phyloP scores from a whole-genome alignment of 371 early-diverging fungal genomes.

The Circinella umbellata region DNA sequence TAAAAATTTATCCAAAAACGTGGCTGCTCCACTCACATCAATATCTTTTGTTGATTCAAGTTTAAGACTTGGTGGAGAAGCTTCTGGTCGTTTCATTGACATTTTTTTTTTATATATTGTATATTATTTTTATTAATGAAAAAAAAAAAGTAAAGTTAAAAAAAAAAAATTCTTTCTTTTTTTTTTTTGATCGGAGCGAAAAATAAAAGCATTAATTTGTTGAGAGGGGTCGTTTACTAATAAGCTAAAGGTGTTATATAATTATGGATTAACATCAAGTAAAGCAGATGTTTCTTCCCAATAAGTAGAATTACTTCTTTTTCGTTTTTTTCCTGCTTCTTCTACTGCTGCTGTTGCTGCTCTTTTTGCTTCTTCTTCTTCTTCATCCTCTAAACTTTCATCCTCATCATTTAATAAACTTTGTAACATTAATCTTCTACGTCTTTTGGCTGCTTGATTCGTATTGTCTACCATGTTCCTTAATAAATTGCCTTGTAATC shows the following conservation, averaged over 20 bases:
- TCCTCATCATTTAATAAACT: constrained; percentile 44
- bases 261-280: constrained; percentile 19
- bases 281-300: constrained; percentile 18
- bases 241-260: background rate
- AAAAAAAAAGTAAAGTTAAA: background rate
- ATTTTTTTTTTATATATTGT: background rate
- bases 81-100: constrained; percentile 26
- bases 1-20: constrained; percentile 48
- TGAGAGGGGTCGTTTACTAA: background rate
- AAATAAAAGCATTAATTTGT: background rate
- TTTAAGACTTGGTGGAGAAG: constrained; percentile 47
- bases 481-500: constrained; percentile 65
- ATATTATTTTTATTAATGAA: background rate
- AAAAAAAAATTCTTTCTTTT: background rate
- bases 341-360: constrained; percentile 13
- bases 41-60: constrained; percentile 36
- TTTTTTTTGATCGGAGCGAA: no score
- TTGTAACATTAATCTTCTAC: constrained; percentile 47
- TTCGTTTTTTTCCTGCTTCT: constrained; percentile 19
- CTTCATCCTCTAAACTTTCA: constrained; percentile 15
- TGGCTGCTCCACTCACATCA: constrained; percentile 33
- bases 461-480: constrained; percentile 51
- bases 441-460: constrained; percentile 43
- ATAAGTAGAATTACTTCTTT: constrained; percentile 16
- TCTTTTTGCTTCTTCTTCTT: constrained; percentile 9